Percentiles rank a stretch among this genome's conserved stretches.
Evolutionary conservation across 164 flowering plant species (phyloP).

Genomic region (Tetrastigma voinierianum): DNA sequence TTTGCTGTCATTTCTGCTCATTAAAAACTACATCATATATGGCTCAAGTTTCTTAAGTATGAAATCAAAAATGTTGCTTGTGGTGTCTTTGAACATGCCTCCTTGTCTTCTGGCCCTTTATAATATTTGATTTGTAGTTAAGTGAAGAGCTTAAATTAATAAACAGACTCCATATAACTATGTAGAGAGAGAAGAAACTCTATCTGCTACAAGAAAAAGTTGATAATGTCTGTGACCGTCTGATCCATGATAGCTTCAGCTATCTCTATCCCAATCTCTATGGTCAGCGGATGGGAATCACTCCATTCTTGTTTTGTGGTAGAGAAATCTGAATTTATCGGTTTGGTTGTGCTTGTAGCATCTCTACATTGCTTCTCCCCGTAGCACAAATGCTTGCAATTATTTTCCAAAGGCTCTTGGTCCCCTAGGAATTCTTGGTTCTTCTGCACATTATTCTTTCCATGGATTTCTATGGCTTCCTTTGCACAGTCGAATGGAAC

Average conservation of each 20-base stretch:
- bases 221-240: slow-evolving; percentile 1
- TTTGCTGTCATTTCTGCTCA: no score
- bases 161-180: no score
- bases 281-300: neutral
- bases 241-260: slow-evolving; percentile 12
- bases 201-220: slow-evolving; percentile 1
- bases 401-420: slow-evolving; percentile 2
- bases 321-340: slow-evolving; percentile 2
- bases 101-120: no score
- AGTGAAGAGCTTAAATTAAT: no score
- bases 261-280: slow-evolving; percentile 6
- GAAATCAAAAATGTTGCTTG: no score
- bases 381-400: neutral
- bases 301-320: slow-evolving; percentile 2
- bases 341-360: neutral
- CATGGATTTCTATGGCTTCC: neutral
- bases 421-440: neutral
- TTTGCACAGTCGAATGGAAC: neutral
- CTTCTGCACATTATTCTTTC: neutral
- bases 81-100: no score
- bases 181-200: no score
- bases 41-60: no score
- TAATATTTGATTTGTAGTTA: no score
- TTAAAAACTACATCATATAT: no score
- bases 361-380: neutral